Percentiles rank a stretch among this genome's conserved stretches.
phyloP scores from a whole-genome alignment of 495 filamentous ascomycete species.

The Pseudomonodictys pantanalensis region DNA sequence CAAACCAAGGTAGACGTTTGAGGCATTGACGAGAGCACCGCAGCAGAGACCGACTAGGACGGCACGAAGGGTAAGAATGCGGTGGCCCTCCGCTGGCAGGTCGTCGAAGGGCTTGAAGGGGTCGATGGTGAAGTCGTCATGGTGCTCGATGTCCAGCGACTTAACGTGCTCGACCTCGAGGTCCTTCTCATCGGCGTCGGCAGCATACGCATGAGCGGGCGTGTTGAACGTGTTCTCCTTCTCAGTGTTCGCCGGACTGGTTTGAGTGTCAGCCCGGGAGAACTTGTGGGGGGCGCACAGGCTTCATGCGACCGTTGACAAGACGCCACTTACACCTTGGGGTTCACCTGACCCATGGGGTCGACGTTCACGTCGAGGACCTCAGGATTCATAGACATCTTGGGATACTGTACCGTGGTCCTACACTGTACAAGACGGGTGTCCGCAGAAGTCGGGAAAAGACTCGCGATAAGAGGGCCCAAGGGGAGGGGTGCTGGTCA shows the following conservation, averaged over 20 bases:
- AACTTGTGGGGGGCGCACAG: not conserved
- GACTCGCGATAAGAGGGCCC: constrained; percentile 2
- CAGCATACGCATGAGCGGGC: not conserved
- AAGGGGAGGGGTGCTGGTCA: not conserved
- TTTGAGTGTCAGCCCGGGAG: not conserved
- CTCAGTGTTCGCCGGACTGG: constrained; percentile 21
- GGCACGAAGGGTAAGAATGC: constrained; percentile 58
- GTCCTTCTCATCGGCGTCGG: constrained; percentile 18
- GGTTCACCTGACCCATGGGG: constrained; percentile 25
- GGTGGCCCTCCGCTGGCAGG: constrained; percentile 35
- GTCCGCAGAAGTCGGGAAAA: constrained; percentile 2
- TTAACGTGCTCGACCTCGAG: constrained; percentile 15
- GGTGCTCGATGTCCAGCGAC: constrained; percentile 16
- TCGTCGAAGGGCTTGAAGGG: constrained; percentile 40
- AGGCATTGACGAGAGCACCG: constrained; percentile 61
- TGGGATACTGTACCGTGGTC: constrained; percentile 9
- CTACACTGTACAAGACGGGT: constrained; percentile 1
- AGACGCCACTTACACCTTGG: constrained; percentile 25
- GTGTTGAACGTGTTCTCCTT: constrained; percentile 27
- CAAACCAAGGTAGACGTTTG: constrained; percentile 65
- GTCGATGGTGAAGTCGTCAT: constrained; percentile 29
- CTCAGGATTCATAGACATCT: constrained; percentile 24
- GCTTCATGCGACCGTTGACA: not conserved
- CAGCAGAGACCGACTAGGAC: constrained; percentile 56
- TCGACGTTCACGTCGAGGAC: constrained; percentile 22